Base-by-base conservation (phyloP, 2,329 filamentous ascomycete species). In the Sarocladium oryzae region DNA sequence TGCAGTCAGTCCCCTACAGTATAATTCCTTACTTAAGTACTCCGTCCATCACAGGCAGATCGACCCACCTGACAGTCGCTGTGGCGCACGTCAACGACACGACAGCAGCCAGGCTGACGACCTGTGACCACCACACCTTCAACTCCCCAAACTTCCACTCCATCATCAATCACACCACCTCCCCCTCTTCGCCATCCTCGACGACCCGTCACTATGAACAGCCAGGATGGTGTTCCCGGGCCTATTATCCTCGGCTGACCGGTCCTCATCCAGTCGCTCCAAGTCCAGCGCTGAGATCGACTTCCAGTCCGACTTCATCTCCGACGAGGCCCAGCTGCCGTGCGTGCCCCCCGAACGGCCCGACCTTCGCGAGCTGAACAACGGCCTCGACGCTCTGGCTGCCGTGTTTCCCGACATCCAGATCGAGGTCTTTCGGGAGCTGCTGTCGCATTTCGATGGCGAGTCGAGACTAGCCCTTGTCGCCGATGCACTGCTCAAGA, bases 391-490 rank as follows among this genome's bases (percentile, higher is more conserved):
- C 54, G 81, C 77, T 11, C 77, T 93, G 38, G 80, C 82, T 20
- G 81, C 81, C 45, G 76, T 91, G 8, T 93, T 93, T 57, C 88
- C 88, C 24, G 82, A 91, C 66, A 75, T 91, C n/a, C 85, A 89
- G 66, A 75, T 88, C 54, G 86, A 91, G 58, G 88, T 91, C 16
- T 89, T 93, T 62, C 81, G 88, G 40, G 88, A 92, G 70, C 87
- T 93, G 79, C 79, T 93, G 46, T 70, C 76, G 35, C 86, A 75
- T 60, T 86, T 91, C 62, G 85, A 85, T 60, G 82, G 84, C 59
- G 86, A 91, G 66, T 92, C 87, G 55, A 75, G 87, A 56, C 69
- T 92, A 21, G 84, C 88, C 38, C 76, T 93, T 46, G 84, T 91
- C 24, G 88, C 88, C 11, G 88, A 93, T 62, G 79, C 83, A 48